Conservation (phyloP, 495 filamentous ascomycete genomes). For the Neurospora hispaniola region DNA sequence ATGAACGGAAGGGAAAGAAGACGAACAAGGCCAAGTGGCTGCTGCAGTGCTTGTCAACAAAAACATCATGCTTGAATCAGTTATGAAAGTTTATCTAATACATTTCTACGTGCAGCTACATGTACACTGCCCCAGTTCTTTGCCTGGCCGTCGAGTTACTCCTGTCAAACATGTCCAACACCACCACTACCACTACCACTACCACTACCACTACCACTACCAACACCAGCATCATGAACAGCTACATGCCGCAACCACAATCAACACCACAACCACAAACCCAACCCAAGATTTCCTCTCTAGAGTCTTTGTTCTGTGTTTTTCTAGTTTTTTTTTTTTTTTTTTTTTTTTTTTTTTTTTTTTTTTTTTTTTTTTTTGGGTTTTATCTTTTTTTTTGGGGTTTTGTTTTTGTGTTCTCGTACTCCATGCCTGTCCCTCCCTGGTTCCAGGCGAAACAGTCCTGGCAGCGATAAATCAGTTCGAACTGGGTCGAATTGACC, state of each 20-base stretch:
- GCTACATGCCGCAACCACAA: not conserved
- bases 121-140: not conserved
- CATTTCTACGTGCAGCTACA: not conserved
- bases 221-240: not conserved
- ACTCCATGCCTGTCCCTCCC: conserved; percentile 1
- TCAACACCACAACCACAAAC: not conserved
- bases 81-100: not conserved
- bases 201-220: not conserved
- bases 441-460: conserved; percentile 48
- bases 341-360: too few species aligned
- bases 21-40: not conserved
- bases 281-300: not conserved
- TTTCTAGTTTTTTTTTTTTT: too few species aligned
- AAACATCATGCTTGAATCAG: not conserved
- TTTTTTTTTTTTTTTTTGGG: too few species aligned
- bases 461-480: conserved; percentile 51
- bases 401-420: too few species aligned
- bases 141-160: not conserved
- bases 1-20: not conserved
- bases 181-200: not conserved
- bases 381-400: too few species aligned
- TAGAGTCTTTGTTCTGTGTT: too few species aligned
- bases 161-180: not conserved
- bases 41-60: not conserved
- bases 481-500: conserved; percentile 40